These are phyloP conservation scores for Lolium rigidum DNA, from an alignment of 176 grass and related monocot species.

Conservation along the genomic window DNA sequence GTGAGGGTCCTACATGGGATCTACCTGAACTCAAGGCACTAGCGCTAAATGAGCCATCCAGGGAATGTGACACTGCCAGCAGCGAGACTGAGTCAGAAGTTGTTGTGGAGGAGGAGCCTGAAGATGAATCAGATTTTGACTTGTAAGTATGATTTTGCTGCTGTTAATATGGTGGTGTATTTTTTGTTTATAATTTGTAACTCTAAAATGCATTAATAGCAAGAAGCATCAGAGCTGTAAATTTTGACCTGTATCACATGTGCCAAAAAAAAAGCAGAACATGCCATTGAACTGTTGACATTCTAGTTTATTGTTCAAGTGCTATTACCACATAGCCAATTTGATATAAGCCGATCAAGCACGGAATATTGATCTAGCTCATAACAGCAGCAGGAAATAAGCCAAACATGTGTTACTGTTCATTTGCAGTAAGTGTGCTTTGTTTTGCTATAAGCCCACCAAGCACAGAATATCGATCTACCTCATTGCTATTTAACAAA, in stretches of 20 bases:
- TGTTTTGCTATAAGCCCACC: background rate
- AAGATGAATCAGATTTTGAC: conserved; percentile 21
- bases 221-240: background rate
- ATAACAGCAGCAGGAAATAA: background rate
- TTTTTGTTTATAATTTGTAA: background rate
- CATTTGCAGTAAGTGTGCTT: background rate
- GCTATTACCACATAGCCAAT: background rate
- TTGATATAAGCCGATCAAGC: background rate
- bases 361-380: background rate
- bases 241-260: background rate
- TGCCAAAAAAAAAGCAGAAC: background rate
- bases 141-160: background rate
- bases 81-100: background rate
- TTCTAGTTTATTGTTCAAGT: background rate
- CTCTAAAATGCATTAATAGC: background rate
- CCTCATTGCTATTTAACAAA: background rate
- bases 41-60: background rate
- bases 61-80: background rate
- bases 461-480: background rate
- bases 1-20: background rate
- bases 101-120: background rate
- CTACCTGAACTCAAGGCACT: background rate
- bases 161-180: background rate
- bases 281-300: background rate
- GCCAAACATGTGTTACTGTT: background rate